Base-by-base conservation (phyloP, 2,329 filamentous ascomycete genomes). In the Sporothrix variecibatus region DNA sequence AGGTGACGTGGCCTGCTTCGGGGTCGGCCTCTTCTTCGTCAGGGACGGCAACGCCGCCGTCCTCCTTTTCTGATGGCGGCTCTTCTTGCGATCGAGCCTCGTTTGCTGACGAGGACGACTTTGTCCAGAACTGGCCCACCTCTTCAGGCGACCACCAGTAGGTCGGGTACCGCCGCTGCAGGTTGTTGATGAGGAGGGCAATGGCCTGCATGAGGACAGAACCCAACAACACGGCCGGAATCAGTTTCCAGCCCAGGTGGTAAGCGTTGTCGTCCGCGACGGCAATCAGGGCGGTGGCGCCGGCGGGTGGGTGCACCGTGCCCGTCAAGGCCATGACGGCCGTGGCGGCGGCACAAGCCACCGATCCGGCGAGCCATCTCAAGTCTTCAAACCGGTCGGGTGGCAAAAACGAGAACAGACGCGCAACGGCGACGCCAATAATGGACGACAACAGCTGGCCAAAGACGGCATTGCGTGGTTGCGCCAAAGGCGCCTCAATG, bases 301-400 rank as follows among this genome's bases (percentile, higher is more conserved):
- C 92, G 0, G 91, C 92, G 0, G 92, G 93, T 0, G 92, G 92
- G 77, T 94, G 91, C 0, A 93, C 86, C 0, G 92, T 94, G 71
- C 91, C 91, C 1, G 92, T 94, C 28, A 93, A 78, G 0, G 86
- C 86, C 92, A 94, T 94, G 73, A 89, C 74, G 0, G 87, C 84
- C 0, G 89, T 92, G 0, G 92, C 87, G 2, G 86, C 80, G 0
- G 89, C 91, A 76, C 91, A 93, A 1, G 90, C 84, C 0, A 94
- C 81, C 12, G 91, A 88, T 12, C 89, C 92, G 1, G 86, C 91
- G 0, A 93, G 79, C 87, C 90, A 93, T 40, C 87, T 87, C 40
- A 92, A 82, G 0, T 86, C 80, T 38, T 88, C 82, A 46, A 86
- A 85, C 73, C 82, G 77, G 1, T 82, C 78, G 1, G 43, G 26